Evolutionary conservation across 768 basidiomycete species (phyloP).

Genomic region (Serendipita indica): DNA sequence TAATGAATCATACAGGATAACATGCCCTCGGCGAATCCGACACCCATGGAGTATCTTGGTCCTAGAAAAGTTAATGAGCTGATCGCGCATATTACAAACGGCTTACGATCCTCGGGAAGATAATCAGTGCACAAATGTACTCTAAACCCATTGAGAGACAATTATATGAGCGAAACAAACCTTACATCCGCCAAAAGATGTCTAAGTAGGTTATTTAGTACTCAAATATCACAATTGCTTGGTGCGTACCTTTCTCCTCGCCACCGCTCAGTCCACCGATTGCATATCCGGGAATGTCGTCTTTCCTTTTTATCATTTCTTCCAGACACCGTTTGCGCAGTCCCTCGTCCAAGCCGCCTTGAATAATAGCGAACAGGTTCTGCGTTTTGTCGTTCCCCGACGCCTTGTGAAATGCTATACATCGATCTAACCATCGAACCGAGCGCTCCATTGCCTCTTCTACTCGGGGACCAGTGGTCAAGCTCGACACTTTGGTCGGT

Average conservation of each 20-base stretch:
- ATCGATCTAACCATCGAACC: slow-evolving; percentile 80
- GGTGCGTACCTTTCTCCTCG: slow-evolving; percentile 63
- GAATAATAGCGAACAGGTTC: slow-evolving; percentile 85
- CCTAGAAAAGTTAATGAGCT: slow-evolving; percentile 29
- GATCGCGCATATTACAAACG: neutral
- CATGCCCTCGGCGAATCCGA: slow-evolving; percentile 80
- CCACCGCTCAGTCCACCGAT: slow-evolving; percentile 80
- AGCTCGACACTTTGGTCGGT: slow-evolving; percentile 58
- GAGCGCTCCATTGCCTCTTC: slow-evolving; percentile 81
- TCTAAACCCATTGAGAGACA: slow-evolving; percentile 21
- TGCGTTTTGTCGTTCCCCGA: slow-evolving; percentile 52
- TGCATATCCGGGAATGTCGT: slow-evolving; percentile 75
- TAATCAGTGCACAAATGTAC: slow-evolving; percentile 70
- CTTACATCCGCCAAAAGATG: slow-evolving; percentile 73
- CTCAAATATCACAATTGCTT: neutral
- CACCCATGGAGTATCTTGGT: slow-evolving; percentile 84
- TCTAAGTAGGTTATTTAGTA: slow-evolving; percentile 28
- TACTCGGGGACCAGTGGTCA: slow-evolving; percentile 68
- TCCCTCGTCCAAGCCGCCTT: slow-evolving; percentile 62
- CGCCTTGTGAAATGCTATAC: slow-evolving; percentile 57
- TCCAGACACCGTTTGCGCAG: slow-evolving; percentile 65
- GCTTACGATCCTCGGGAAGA: slow-evolving; percentile 63
- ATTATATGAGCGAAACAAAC: neutral
- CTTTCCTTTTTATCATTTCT: slow-evolving; percentile 64
- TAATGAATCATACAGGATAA: neutral